phyloP scores from a whole-genome alignment of 306 rosid genomes.

The Rosa chinensis region DNA sequence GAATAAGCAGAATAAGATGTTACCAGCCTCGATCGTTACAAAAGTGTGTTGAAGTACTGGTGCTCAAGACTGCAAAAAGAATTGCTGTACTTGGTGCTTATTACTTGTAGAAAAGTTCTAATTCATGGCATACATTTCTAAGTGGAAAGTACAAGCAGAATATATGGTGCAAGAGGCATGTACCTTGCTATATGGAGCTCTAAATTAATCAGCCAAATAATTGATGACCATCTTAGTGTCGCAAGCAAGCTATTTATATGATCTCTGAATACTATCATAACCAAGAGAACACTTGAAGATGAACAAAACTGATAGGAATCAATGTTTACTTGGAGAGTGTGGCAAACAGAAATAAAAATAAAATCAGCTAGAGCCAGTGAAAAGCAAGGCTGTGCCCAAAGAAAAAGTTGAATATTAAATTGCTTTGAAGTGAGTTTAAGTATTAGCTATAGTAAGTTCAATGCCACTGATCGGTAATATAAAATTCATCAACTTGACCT shows the following conservation, averaged over 20 bases:
- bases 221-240: background rate
- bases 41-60: background rate
- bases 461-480: background rate
- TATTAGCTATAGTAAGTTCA: slow-evolving; percentile 18
- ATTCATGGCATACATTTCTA: background rate
- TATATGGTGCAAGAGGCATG: background rate
- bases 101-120: background rate
- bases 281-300: background rate
- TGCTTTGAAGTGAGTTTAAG: slow-evolving; percentile 36
- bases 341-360: slow-evolving; percentile 17
- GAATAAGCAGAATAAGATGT: background rate
- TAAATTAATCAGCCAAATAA: background rate
- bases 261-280: background rate
- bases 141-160: background rate
- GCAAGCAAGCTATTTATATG: background rate
- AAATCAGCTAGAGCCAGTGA: background rate
- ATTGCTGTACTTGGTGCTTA: background rate
- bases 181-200: background rate
- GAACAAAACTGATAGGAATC: slow-evolving; percentile 30
- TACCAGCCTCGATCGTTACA: background rate
- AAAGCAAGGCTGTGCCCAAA: slow-evolving; percentile 15
- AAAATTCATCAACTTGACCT: background rate
- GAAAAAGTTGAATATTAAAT: slow-evolving; percentile 24
- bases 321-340: slow-evolving; percentile 41
- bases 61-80: background rate